Percentiles rank a stretch among this genome's conserved stretches.
These are phyloP conservation scores for Paecilomyces dactylethromorphus DNA, from an alignment of 2,329 filamentous ascomycete species.

Conservation along the genomic window DNA sequence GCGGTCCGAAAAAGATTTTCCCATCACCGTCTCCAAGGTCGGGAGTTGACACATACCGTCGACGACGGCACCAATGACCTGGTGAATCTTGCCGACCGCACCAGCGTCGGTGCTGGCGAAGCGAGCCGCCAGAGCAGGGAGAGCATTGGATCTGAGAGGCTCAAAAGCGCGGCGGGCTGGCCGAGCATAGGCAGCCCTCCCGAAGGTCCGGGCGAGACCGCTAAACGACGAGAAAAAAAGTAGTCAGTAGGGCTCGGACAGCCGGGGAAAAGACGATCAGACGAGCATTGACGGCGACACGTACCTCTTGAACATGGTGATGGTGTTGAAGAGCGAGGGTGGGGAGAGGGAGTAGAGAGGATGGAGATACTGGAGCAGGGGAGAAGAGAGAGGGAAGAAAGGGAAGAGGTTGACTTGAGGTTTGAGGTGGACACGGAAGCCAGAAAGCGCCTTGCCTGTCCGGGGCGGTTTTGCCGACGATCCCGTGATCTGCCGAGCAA, in stretches of 20 bases:
- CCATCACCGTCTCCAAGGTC: conserved; percentile 13
- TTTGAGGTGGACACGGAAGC: conserved; percentile 22
- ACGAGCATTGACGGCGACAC: conserved; percentile 19
- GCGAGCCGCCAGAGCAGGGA: conserved; percentile 54
- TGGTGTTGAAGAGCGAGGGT: conserved; percentile 40
- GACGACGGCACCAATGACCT: conserved; percentile 98
- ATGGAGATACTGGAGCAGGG: conserved; percentile 17
- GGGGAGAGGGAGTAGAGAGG: conserved; percentile 22
- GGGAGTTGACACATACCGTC: conserved; percentile 64
- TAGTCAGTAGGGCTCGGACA: conserved; percentile 21
- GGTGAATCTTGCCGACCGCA: conserved; percentile 58
- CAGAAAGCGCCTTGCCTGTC: conserved; percentile 31
- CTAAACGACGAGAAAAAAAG: conserved; percentile 35
- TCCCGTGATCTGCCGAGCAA: conserved; percentile 36
- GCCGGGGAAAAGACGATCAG: conserved; percentile 8
- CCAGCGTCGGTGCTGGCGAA: conserved; percentile 55
- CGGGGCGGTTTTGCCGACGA: conserved; percentile 38
- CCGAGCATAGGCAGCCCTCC: conserved; percentile 53
- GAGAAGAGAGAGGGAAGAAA: conserved; percentile 24
- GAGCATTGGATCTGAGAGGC: conserved; percentile 50
- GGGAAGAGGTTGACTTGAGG: conserved; percentile 18
- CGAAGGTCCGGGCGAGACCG: conserved; percentile 60
- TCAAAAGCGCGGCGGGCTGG: conserved; percentile 53
- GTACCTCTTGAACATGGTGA: conserved; percentile 59
- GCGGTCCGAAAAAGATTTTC: conserved; percentile 38